Evolutionary conservation across 805 yeast genomes (phyloP), one percentile per base, ranked within the genome.

Genomic region (Candida tammaniensis): DNA sequence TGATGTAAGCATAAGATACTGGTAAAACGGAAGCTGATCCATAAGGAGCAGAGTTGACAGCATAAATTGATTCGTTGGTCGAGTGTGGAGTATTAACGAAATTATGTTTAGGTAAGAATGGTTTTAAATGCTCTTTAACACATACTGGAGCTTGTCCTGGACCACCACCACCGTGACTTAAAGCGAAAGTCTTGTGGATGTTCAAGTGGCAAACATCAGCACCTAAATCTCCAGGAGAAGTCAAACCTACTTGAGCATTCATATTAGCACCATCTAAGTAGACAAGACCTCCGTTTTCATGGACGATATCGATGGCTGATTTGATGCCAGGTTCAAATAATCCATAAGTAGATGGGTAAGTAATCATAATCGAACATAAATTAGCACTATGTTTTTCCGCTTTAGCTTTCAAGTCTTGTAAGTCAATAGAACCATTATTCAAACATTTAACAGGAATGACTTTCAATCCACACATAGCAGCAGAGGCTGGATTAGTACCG

Each of bases 91-190:
- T 74, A 17, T 61, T 49, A 11, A 76, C 69, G 25, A 84, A 68
- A 15, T 76, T 73, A 61, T 93, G 97, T 10, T 70, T 68, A 29
- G 98, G 98, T 50, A 93, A 72, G 63, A 77, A 88, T 35, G 86
- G 86, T 27, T 72, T 74, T 50, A 93, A 70, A 59, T 87, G 95
- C 31, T 72, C 65, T 47, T 80, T 82, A 38, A 91, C 98, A 72
- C 98, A 87, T 44, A 93, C 93, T 33, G 98, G 98, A 13, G 97
- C 98, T 52, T 88, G 95, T 55, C 98, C 98, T 26, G 98, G 98
- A 27, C 98, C 98, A 57, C 98, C 98, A 56, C 98, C 98, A 54
- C 98, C 98, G 54, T 93, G 98, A 36, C 96, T 94, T 54, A 93
- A 87, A 29, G 97, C 88, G 70, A 93, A 93, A 1, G 98, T 93